Evolutionary conservation across 352 stramenopile species (phyloP), one percentile per base, ranked within the genome.

Genomic region (Phytophthora hybrid): DNA sequence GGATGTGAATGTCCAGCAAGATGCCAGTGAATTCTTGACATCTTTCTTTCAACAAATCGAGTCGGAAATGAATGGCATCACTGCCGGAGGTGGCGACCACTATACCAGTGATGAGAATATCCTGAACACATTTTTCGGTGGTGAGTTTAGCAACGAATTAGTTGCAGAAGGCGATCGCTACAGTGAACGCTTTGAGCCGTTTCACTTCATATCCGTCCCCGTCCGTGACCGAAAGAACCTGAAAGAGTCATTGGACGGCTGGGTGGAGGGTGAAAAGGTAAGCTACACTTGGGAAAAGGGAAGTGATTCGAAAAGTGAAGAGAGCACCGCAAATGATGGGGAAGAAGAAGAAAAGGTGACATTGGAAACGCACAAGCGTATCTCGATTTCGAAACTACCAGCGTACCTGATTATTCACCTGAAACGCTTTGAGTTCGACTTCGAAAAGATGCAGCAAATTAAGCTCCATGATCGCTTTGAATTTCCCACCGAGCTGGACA

Each of bases 401-500:
- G 80, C 91, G 23, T 88, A 96, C 58, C 76, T 99, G 29, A 94
- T 98, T 39, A 94, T 99, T 59, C 96, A 99, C 64, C 66, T 98
- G 11, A 99, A 99, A 80, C 88, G 96, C 0, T 99, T 99, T 53
- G 94, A 98, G 65, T 98, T 98, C 69, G 93, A 98, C 74, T 98
- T 98, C 44, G 93, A 98, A 62, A 95, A 89, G 13, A 97, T 98
- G 90, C 90, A 97, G 53, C 93, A 97, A 74, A 94, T 89, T 49
- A 99, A 99, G 64, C 87, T 98, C 1, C 98, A 99, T 68, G 91
- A 97, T 63, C 85, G 89, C 9, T 98, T 98, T 60, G 96, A 98
- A 59, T 99, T 99, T 64, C 93, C 93, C 4, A 92, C 83, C 52
- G 81, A 92, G 41, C 76, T 98, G 18, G 88, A 98, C 66, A 97